A percentile compares a stretch with the other conserved stretches of the same genome.
Conservation (phyloP, 495 filamentous ascomycete genomes). For the Pseudevernia furfuracea region DNA sequence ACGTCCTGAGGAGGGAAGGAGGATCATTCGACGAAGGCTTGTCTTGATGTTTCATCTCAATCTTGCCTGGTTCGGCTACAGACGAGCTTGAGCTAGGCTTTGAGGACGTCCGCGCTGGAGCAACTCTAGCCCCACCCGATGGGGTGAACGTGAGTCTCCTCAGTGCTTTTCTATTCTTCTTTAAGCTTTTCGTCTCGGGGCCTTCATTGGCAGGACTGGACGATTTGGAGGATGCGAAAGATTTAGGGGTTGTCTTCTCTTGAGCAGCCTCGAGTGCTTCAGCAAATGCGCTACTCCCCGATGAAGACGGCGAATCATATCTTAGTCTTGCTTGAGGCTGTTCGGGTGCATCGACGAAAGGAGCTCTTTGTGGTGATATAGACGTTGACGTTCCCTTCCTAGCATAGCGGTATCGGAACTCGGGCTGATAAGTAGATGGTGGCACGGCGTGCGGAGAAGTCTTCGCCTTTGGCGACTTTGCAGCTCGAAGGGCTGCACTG, state of each 20-base stretch:
- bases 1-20: neutral
- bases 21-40: neutral
- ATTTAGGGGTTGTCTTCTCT: conserved; percentile 7
- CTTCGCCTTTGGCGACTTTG: conserved; percentile 16
- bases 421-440: conserved; percentile 39
- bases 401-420: conserved; percentile 39
- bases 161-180: conserved; percentile 13
- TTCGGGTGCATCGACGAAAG: neutral
- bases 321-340: neutral
- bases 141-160: conserved; percentile 16
- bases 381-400: neutral
- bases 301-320: conserved; percentile 7
- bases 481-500: conserved; percentile 5
- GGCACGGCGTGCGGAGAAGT: conserved; percentile 33
- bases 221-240: conserved; percentile 9
- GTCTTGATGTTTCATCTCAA: neutral
- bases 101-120: neutral
- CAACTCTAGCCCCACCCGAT: conserved; percentile 4
- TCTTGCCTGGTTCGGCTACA: neutral
- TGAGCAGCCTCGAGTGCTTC: conserved; percentile 19
- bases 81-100: conserved; percentile 9
- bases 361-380: neutral
- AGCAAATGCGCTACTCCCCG: conserved; percentile 16
- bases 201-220: conserved; percentile 4
- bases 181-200: conserved; percentile 10